A percentile compares a stretch with the other conserved stretches of the same genome.
Evolutionary conservation across 495 filamentous ascomycete species (phyloP).

Genomic region (Diplogelasinospora grovesii): DNA sequence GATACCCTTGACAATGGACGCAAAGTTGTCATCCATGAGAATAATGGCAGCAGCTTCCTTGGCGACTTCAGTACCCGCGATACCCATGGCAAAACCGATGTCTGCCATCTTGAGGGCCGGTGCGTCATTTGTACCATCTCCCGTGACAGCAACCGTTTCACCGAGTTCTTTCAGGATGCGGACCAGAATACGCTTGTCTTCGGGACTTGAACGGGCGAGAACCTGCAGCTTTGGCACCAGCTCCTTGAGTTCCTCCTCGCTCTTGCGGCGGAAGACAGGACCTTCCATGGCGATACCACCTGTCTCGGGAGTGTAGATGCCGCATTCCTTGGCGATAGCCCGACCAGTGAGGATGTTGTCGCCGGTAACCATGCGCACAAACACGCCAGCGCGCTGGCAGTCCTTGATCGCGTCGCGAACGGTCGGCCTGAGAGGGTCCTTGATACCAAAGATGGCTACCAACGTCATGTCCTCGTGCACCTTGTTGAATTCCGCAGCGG

Average conservation of each 20-base stretch:
- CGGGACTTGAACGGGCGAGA: slow-evolving; percentile 77
- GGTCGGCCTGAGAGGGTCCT: slow-evolving; percentile 79
- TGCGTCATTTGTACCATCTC: slow-evolving; percentile 86
- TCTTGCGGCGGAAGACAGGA: slow-evolving; percentile 70
- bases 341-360: slow-evolving; percentile 77
- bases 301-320: slow-evolving; percentile 67
- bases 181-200: slow-evolving; percentile 79
- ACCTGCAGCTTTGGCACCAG: slow-evolving; percentile 72
- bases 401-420: slow-evolving; percentile 67
- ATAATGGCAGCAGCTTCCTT: slow-evolving; percentile 91
- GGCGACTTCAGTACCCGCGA: slow-evolving; percentile 82
- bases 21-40: slow-evolving; percentile 85
- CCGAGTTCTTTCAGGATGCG: slow-evolving; percentile 65
- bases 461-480: slow-evolving; percentile 68
- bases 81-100: slow-evolving; percentile 93
- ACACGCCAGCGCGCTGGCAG: slow-evolving; percentile 71
- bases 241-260: slow-evolving; percentile 59
- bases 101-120: slow-evolving; percentile 81
- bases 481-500: slow-evolving; percentile 63
- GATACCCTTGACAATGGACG: slow-evolving; percentile 79
- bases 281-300: slow-evolving; percentile 82
- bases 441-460: slow-evolving; percentile 77
- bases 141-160: slow-evolving; percentile 78
- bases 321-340: slow-evolving; percentile 78
- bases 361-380: slow-evolving; percentile 86